These are phyloP conservation scores for Chenopodium berlandieri DNA, from an alignment of 148 eudicot genomes.

Conservation along the genomic window DNA sequence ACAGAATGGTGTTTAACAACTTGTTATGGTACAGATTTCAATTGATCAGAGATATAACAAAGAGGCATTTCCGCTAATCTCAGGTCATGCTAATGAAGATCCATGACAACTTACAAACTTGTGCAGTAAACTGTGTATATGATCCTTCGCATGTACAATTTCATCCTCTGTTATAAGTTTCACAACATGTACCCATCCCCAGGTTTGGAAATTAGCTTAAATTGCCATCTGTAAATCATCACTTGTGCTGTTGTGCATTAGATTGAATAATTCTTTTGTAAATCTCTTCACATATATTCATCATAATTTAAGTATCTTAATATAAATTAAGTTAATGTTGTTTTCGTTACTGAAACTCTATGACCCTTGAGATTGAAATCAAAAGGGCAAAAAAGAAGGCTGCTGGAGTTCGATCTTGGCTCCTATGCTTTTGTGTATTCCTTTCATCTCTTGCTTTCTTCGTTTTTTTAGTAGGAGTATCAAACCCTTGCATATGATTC, in stretches of 20 bases:
- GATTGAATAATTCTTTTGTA: slow-evolving; percentile 2
- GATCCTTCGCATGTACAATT: slow-evolving; percentile 10
- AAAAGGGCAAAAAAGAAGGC: neutral
- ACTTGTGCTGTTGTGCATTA: neutral
- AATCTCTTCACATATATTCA: neutral
- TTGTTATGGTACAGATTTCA: slow-evolving; percentile 48
- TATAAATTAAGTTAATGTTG: neutral
- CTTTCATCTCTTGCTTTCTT: neutral
- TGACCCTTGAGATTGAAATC: neutral
- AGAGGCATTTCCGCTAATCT: neutral
- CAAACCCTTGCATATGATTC: neutral
- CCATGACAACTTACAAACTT: neutral
- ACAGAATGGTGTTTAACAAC: neutral
- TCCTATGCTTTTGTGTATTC: neutral
- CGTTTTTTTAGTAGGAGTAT: no score
- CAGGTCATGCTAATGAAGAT: slow-evolving; percentile 8
- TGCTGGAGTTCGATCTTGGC: neutral
- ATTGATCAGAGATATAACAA: slow-evolving; percentile 35
- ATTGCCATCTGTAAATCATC: neutral
- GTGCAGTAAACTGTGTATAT: slow-evolving; percentile 4
- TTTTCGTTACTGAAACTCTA: neutral
- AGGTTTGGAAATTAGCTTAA: neutral
- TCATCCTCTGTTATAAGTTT: neutral
- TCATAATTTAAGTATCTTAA: neutral
- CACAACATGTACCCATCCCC: neutral